Percentiles rank a stretch among this genome's conserved stretches.
These are phyloP conservation scores for Cucurbitaria berberidis DNA, from an alignment of 2,329 filamentous ascomycete genomes.

Conservation along the genomic window DNA sequence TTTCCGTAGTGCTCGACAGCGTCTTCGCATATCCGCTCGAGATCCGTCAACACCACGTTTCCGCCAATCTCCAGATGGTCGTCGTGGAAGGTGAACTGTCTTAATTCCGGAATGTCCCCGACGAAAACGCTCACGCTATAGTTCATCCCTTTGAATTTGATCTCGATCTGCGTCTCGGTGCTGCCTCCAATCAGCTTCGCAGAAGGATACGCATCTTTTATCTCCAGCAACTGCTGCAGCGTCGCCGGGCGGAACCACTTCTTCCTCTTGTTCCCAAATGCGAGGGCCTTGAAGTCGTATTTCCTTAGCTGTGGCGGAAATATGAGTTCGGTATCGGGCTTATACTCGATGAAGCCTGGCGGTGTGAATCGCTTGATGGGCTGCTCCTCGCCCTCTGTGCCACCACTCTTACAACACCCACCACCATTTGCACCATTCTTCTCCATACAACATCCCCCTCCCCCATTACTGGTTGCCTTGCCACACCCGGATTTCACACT, in stretches of 20 bases:
- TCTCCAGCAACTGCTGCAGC: slow-evolving; percentile 84
- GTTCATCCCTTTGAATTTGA: slow-evolving; percentile 94
- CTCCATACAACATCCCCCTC: slow-evolving; percentile 75
- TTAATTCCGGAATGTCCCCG: slow-evolving; percentile 88
- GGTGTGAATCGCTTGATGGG: slow-evolving; percentile 73
- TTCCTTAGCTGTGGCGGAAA: slow-evolving; percentile 87
- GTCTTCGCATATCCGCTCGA: slow-evolving; percentile 82
- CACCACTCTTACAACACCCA: slow-evolving; percentile 50
- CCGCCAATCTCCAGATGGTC: slow-evolving; percentile 90
- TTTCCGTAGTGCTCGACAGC: slow-evolving; percentile 80
- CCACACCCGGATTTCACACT: slow-evolving; percentile 64
- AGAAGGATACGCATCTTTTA: slow-evolving; percentile 82
- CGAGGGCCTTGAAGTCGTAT: slow-evolving; percentile 79
- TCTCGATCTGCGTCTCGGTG: slow-evolving; percentile 96
- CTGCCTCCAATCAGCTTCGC: slow-evolving; percentile 96
- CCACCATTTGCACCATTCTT: slow-evolving; percentile 54
- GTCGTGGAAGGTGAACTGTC: slow-evolving; percentile 79
- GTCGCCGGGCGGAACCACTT: slow-evolving; percentile 92
- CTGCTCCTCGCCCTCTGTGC: slow-evolving; percentile 44
- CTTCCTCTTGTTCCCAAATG: slow-evolving; percentile 94
- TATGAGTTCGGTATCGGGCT: slow-evolving; percentile 91
- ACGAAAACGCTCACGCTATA: slow-evolving; percentile 91
- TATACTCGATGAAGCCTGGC: slow-evolving; percentile 92
- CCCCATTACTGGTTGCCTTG: slow-evolving; percentile 63
- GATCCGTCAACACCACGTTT: slow-evolving; percentile 89